Evolutionary conservation across 2,329 filamentous ascomycete species (phyloP).

Genomic region (Pyrenophora teres): DNA sequence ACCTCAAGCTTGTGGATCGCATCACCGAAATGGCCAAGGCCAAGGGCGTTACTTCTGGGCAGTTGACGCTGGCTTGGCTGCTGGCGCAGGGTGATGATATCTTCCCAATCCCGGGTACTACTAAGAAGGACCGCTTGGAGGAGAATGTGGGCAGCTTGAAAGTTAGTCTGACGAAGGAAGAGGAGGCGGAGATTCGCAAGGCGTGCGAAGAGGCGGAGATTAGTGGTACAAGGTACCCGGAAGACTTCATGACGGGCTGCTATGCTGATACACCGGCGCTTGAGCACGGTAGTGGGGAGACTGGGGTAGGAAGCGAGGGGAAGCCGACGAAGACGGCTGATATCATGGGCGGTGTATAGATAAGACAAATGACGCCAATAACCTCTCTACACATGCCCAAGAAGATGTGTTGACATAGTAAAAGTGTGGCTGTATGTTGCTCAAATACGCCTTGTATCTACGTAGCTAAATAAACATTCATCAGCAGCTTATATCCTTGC

Average conservation of each 20-base stretch:
- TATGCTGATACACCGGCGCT: conserved; percentile 50
- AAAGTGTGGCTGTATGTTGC: neutral
- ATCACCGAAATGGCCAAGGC: conserved; percentile 39
- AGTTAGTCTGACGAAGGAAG: conserved; percentile 36
- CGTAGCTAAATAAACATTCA: neutral
- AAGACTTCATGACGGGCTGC: conserved; percentile 35
- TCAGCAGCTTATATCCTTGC: neutral
- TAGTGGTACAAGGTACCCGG: conserved; percentile 48
- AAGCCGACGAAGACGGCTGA: conserved; percentile 9
- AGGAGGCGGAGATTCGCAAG: conserved; percentile 37
- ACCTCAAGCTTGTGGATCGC: conserved; percentile 41
- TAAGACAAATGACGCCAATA: neutral
- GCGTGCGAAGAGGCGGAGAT: conserved; percentile 49
- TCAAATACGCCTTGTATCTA: neutral
- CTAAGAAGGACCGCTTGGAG: conserved; percentile 34
- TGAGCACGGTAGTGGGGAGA: conserved; percentile 3
- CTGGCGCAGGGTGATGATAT: conserved; percentile 51
- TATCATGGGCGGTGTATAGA: conserved; percentile 5
- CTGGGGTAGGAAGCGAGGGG: neutral
- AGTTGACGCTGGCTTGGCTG: conserved; percentile 58
- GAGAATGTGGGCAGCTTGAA: conserved; percentile 38
- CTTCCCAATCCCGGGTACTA: conserved; percentile 63
- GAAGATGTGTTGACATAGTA: neutral
- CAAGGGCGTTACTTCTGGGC: conserved; percentile 62
- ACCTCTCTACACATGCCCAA: neutral